A percentile compares a stretch with the other conserved stretches of the same genome.
phyloP scores from a whole-genome alignment of 192 early-diverging fungal genomes.

The Dimargaris cristalligena region DNA sequence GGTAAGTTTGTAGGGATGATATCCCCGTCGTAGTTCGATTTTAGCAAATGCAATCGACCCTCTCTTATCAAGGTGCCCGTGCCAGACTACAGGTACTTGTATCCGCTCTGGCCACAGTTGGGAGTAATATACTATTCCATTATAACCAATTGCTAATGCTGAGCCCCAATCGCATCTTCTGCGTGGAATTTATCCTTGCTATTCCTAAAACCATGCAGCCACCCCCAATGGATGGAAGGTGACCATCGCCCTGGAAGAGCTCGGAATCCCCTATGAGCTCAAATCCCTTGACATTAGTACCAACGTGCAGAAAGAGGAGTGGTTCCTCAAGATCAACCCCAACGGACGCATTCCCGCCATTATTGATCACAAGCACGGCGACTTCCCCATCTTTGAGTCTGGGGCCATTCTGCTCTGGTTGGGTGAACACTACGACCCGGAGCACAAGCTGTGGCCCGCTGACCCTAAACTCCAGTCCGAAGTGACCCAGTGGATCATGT shows the following conservation, averaged over 20 bases:
- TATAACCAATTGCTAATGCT: too few relatives aligned
- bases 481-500: conserved; percentile 39
- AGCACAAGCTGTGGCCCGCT: conserved; percentile 24
- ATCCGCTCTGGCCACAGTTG: too few relatives aligned
- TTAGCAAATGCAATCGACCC: too few relatives aligned
- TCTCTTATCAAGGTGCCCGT: too few relatives aligned
- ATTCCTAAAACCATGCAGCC: too few relatives aligned
- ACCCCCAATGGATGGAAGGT: conserved; percentile 38
- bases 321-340: conserved; percentile 36
- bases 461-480: conserved; percentile 24
- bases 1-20: too few relatives aligned
- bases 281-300: conserved; percentile 20
- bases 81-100: too few relatives aligned
- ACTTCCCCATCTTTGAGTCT: conserved; percentile 36
- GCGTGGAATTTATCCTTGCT: too few relatives aligned
- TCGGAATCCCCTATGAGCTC: conserved; percentile 25
- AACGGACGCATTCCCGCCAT: conserved; percentile 33
- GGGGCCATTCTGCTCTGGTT: conserved; percentile 41
- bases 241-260: conserved; percentile 31
- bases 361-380: conserved; percentile 29
- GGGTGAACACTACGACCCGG: conserved; percentile 31
- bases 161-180: too few relatives aligned
- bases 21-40: too few relatives aligned
- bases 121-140: too few relatives aligned
- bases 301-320: conserved; percentile 29